Base-by-base conservation (phyloP, 306 rosid genomes). In the Bauhinia variegata region DNA sequence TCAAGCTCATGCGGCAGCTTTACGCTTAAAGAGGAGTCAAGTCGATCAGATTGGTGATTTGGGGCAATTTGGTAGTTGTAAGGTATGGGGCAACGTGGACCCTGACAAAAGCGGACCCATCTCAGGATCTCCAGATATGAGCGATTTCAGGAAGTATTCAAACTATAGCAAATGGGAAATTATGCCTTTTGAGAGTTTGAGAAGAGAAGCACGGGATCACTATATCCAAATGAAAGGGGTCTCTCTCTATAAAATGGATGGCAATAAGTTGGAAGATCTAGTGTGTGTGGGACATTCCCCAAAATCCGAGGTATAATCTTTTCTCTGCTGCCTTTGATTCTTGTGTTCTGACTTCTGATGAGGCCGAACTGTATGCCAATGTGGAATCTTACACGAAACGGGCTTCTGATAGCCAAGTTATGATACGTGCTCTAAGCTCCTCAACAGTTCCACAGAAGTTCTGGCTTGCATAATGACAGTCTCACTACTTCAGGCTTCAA, bases 231-330 rank as follows among this genome's bases (percentile, higher is more conserved):
- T 89, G 97, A 84, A 88, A 81, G 87, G 87, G 68, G 96, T 88
- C 44, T 84, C 98, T 32, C 78, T 83, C 3, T 93, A 89, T 84
- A 93, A 93, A 83, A 88, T 93, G 98, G 95, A 93, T 54, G 98
- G 98, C 46, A 93, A 93, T 65, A 93, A 77, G 80, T 75, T 93
- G 88, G 98, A 93, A 65, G 98, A 93, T 77, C 87, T 93, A 18
- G 98, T 93, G 6, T 93, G 98, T 57, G 98, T 89, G 52, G 88
- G 80, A 78, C 97, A 89, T 80, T 76, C 93, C 62, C 84, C 54
- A 43, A 69, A 75, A 72, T 79, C 90, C 31, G 82, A 72, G 44
- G 79, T 32, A 73, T 80, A 80, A 75, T 48, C 36, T 63, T 23
- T 23, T 23, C 42, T 59, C 43, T 53, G n/a, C 65, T 42, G 48